A percentile compares a stretch with the other conserved stretches of the same genome.
Evolutionary conservation across 805 yeast species (phyloP).

Genomic region (Candida verbasci): DNA sequence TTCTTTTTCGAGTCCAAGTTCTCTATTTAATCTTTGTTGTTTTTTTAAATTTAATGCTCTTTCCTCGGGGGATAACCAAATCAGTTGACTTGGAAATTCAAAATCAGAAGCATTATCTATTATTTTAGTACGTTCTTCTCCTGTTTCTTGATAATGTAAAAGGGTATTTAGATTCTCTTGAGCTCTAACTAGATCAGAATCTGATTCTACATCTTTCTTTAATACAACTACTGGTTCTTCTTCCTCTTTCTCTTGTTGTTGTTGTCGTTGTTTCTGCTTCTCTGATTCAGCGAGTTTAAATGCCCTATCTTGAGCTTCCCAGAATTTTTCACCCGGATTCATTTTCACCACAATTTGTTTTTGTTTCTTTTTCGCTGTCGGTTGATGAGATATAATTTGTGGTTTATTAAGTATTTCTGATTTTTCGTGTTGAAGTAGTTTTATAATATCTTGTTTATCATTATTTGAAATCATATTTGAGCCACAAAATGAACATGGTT

Average conservation of each 20-base stretch:
- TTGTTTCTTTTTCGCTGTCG: slow-evolving; percentile 10
- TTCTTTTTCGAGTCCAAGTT: slow-evolving; percentile 56
- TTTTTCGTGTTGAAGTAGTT: slow-evolving; percentile 52
- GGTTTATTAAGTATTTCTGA: slow-evolving; percentile 23
- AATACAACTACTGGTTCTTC: slow-evolving; percentile 30
- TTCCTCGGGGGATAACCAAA: slow-evolving; percentile 87
- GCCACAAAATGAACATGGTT: slow-evolving; percentile 85
- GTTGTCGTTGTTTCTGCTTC: slow-evolving; percentile 18
- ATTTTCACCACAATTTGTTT: slow-evolving; percentile 53
- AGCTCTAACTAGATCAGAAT: slow-evolving; percentile 63
- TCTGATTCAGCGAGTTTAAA: slow-evolving; percentile 55
- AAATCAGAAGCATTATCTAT: slow-evolving; percentile 92
- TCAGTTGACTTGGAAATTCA: slow-evolving; percentile 51
- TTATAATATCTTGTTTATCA: slow-evolving; percentile 58
- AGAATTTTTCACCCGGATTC: slow-evolving; percentile 56
- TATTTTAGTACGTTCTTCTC: slow-evolving; percentile 85
- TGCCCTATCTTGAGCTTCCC: slow-evolving; percentile 63
- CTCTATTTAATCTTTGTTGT: slow-evolving; percentile 73
- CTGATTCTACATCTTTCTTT: slow-evolving; percentile 32
- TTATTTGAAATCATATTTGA: slow-evolving; percentile 54
- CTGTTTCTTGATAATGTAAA: slow-evolving; percentile 75
- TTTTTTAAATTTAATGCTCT: slow-evolving; percentile 81
- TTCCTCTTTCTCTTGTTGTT: slow-evolving; percentile 26
- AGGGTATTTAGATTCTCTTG: slow-evolving; percentile 69
- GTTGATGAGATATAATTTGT: slow-evolving; percentile 13